These are phyloP conservation scores for Epithemia pelagica DNA, from an alignment of 108 stramenopile genomes.

Conservation along the genomic window DNA sequence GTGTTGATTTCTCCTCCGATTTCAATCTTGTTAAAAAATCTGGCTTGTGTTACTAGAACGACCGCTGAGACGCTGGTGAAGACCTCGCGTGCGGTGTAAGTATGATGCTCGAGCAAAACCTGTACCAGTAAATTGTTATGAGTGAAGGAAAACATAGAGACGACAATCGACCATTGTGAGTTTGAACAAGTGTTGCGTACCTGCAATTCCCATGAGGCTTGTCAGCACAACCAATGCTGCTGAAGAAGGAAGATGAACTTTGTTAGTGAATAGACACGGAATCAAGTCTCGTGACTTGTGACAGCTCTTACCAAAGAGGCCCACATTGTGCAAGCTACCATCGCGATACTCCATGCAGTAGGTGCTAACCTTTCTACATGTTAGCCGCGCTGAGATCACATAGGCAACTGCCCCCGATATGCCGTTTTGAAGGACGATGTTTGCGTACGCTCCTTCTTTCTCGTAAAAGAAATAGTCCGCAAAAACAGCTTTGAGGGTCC, in stretches of 20 bases:
- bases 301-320: neutral
- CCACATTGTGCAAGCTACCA: constrained; percentile 57
- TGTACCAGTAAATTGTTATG: too few relatives aligned
- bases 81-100: neutral
- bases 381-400: constrained; percentile 36
- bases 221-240: neutral
- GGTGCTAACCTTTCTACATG: constrained; percentile 11
- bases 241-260: too few relatives aligned
- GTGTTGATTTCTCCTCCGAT: neutral
- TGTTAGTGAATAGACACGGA: too few relatives aligned
- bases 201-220: neutral
- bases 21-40: neutral
- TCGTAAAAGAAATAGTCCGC: constrained; percentile 69
- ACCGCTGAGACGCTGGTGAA: constrained; percentile 1
- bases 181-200: neutral
- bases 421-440: constrained; percentile 78
- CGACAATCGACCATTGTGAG: neutral
- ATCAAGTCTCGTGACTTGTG: too few relatives aligned
- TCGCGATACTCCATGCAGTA: constrained; percentile 62
- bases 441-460: constrained; percentile 73
- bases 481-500: constrained; percentile 66
- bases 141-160: too few relatives aligned
- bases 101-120: neutral
- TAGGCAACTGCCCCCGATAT: constrained; percentile 58
- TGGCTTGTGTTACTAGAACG: neutral